Base-by-base conservation (phyloP, 1,139 yeast genomes). In the Hyphopichia pseudoburtonii region DNA sequence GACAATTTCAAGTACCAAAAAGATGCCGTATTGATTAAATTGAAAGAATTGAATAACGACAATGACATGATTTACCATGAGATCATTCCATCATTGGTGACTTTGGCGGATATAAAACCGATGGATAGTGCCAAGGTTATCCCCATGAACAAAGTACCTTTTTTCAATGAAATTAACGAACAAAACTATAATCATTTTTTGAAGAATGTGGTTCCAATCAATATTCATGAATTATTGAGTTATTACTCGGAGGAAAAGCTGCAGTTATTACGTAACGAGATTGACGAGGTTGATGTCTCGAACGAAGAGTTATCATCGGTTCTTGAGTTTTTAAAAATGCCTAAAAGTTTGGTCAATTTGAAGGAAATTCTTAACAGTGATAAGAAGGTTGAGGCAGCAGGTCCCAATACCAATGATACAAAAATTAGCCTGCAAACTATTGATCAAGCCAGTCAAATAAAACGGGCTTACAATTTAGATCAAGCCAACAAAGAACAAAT, bases 21-120 rank as follows among this genome's bases (percentile, higher is more conserved):
- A 32, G 78, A 73, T 43, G 64, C 74, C 0, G 60, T 75, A 36
- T 60, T 61, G 19, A 67, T 70, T 29, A 76, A 76, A 34, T 54
- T 79, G 31, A 57, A 57, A 3, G 71, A 73, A 8, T 56, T 86
- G 44, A 80, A 73, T 25, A 87, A 86, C 50, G 97, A 92, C 53
- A 92, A 92, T 53, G 97, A 92, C 54, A 82, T 81, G 52, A 87
- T 92, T 32, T 92, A 86, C 52, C 95, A 92, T 57, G 90, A 84
- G 19, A 56, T 73, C 2, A 67, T 90, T 11, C 95, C 95, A 1
- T 71, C 78, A 12, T 65, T 69, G 23, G 75, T 74, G 3, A 68
- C 82, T 1, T 53, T 86, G 9, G 70, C 82, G 1, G 79, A 73
- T 11, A 70, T 88, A 8, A 79, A 86, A 45, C 78, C 86, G 1